These are phyloP conservation scores for maize (Zea mays) DNA, from an alignment of 176 grass and related monocot genomes.

Conservation along the genomic window Zm-B73-REFERENCE-NAM-5.0 NC_050097.1:230666501-230667000, in stretches of 20 bases:
- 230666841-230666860: neutral
- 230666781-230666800: neutral
- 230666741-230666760: neutral
- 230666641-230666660: constrained; percentile 22
- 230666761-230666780: neutral
- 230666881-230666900: constrained; percentile 9
- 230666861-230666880: constrained; percentile 12
- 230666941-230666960: constrained; percentile 16
- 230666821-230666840: constrained; percentile 11
- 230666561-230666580: constrained; percentile 15
- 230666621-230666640: constrained; percentile 28
- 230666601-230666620: constrained; percentile 14
- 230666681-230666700: neutral
- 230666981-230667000: constrained; percentile 14
- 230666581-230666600: constrained; percentile 7
- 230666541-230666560: neutral
- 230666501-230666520: constrained; percentile 22
- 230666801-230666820: constrained; percentile 3
- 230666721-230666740: neutral
- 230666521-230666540: constrained; percentile 8
- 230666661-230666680: neutral
- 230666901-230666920: neutral
- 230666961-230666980: constrained; percentile 24
- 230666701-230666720: neutral
- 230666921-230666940: constrained; percentile 23